Conservation (phyloP, 2,329 filamentous ascomycete species). For the Exophiala alcalophila region DNA sequence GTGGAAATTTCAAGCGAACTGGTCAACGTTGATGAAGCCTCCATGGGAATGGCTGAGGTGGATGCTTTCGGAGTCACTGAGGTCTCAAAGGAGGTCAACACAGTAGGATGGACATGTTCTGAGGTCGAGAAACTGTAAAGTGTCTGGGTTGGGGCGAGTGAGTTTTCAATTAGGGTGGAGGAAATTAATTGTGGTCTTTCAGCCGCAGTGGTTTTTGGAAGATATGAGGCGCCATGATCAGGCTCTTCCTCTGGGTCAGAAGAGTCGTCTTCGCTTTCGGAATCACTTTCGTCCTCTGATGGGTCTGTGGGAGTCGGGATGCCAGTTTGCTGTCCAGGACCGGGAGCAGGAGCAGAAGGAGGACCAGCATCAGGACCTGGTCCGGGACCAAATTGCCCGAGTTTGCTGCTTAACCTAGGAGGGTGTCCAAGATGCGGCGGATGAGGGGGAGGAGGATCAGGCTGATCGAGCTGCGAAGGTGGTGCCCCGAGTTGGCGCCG, state of each 20-base stretch:
- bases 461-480: background rate
- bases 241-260: slow-evolving; percentile 3
- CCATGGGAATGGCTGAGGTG: no score
- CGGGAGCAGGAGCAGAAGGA: background rate
- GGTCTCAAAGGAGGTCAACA: no score
- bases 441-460: background rate
- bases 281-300: background rate
- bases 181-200: background rate
- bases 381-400: no score
- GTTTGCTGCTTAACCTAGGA: no score
- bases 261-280: background rate
- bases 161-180: background rate
- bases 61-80: no score
- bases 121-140: background rate
- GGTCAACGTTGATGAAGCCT: background rate
- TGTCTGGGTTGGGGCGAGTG: background rate
- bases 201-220: background rate
- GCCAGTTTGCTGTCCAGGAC: background rate
- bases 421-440: background rate
- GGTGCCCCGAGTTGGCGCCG: slow-evolving; percentile 3
- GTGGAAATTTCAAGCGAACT: background rate
- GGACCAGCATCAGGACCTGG: background rate
- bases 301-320: background rate
- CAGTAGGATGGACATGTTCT: no score
- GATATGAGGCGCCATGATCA: background rate